Percentiles rank a stretch among this genome's conserved stretches.
Conservation (phyloP, 73 alveolate species). For the Paramecium caudatum region DNA sequence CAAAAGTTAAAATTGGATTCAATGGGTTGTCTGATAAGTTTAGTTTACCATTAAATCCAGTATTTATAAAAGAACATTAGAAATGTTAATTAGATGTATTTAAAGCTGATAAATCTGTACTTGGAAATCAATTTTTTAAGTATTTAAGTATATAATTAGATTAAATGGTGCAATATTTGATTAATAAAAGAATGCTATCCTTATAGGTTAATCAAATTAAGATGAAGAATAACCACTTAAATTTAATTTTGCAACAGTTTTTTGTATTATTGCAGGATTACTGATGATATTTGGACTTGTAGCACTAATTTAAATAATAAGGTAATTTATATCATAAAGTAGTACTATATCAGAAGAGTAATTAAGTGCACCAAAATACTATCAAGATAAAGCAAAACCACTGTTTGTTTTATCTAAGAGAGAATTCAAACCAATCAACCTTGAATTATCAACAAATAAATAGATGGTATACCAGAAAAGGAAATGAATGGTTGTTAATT, state of each 20-base stretch:
- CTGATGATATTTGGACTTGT: neutral
- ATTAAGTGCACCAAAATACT: no score
- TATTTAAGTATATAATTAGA: neutral
- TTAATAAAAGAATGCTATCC: neutral
- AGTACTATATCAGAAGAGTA: no score
- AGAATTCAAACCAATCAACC: no score
- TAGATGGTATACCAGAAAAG: no score
- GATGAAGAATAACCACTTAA: neutral
- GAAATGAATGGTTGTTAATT: no score
- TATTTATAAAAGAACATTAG: neutral
- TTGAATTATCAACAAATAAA: no score
- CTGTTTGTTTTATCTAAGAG: no score
- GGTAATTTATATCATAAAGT: no score
- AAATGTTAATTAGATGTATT: slow-evolving; percentile 1
- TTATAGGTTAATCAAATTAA: slow-evolving; percentile 1
- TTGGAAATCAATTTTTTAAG: slow-evolving; percentile 5
- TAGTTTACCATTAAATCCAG: neutral
- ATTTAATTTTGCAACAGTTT: neutral
- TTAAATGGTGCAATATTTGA: slow-evolving; percentile 30
- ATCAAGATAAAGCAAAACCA: no score
- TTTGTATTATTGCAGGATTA: neutral
- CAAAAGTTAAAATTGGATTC: neutral
- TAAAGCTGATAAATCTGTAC: neutral
- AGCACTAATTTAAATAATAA: neutral
- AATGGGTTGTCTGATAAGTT: neutral